Base-by-base conservation (phyloP, 208 protist species). In the Trypanosoma vivax region DNA sequence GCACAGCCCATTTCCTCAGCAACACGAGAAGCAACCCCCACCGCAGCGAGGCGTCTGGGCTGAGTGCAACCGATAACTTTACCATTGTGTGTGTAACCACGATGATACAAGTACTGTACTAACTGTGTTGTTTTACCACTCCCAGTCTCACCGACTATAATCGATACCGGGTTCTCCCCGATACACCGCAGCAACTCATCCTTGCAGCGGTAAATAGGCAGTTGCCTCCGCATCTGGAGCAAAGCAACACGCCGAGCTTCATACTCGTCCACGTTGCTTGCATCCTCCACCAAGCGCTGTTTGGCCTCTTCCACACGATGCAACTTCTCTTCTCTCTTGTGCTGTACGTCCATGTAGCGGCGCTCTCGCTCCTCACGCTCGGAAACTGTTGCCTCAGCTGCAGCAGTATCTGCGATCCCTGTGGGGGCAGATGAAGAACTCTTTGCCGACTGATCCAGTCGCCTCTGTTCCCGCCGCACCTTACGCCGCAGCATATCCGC, bases 1-100 rank as follows among this genome's bases (percentile, higher is more conserved):
- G 60, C 61, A 34, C 66, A 77, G 23, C 79, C 74, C 73, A 97
- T 87, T 64, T 99, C 97, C 13, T 94, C 81, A 25, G 85, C 77
- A 21, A 98, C 92, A 28, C 97, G 82, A n/a, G 78, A 72, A 5
- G 96, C 83, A 14, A 99, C 87, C 1, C 91, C 87, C 11, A 96
- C 87, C 0, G 96, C 97, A 16, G 94, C 94, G 11, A 99, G 83
- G n/a, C 96, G 80, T 14, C 97, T 73, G 5, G 97, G 97, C 72
- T 99, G 97, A 18, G 97, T 99, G 67, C 90, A 92, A 21, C 76
- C 87, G 55, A 95, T 88, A 41, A 65, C 45, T 54, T 39, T 29
- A 23, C 56, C 46, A 29, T 18, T 27, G 5, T 48, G 41, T 7
- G 78, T 74, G 45, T 87, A 93, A 30, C 84, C 83, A 16, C 54